phyloP scores from a whole-genome alignment of 805 yeast species.

The Schizosaccharomyces osmophilus region DNA sequence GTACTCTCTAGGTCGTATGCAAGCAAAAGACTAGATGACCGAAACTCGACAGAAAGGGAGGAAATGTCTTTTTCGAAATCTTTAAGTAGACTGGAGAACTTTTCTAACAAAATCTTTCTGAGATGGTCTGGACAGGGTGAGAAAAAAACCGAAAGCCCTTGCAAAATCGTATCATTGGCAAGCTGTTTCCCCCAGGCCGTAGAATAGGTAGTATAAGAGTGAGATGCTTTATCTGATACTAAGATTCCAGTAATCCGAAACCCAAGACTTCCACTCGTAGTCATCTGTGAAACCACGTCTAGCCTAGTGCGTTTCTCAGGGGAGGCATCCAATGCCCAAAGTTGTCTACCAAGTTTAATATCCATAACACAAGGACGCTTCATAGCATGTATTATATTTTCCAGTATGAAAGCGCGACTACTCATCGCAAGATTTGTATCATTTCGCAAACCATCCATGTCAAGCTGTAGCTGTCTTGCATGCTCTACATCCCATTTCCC shows the following conservation, averaged over 20 bases:
- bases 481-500: background rate
- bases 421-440: background rate
- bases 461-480: too few species aligned
- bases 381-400: conserved; percentile 42
- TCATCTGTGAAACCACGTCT: conserved; percentile 32
- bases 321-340: conserved; percentile 36
- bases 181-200: background rate
- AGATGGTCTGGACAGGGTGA: background rate
- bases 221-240: conserved; percentile 13
- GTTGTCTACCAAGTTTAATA: conserved; percentile 49
- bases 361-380: conserved; percentile 51
- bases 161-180: background rate
- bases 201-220: background rate
- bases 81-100: background rate
- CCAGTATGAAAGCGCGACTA: conserved; percentile 33
- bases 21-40: background rate
- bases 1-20: background rate
- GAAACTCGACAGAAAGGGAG: background rate
- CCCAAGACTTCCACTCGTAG: conserved; percentile 60
- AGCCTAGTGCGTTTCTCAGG: conserved; percentile 39
- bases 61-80: background rate
- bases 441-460: too few species aligned
- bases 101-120: background rate
- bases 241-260: conserved; percentile 81
- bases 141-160: background rate